Conservation (phyloP, 2,329 filamentous ascomycete species). For the Cladosporium sp. region DNA sequence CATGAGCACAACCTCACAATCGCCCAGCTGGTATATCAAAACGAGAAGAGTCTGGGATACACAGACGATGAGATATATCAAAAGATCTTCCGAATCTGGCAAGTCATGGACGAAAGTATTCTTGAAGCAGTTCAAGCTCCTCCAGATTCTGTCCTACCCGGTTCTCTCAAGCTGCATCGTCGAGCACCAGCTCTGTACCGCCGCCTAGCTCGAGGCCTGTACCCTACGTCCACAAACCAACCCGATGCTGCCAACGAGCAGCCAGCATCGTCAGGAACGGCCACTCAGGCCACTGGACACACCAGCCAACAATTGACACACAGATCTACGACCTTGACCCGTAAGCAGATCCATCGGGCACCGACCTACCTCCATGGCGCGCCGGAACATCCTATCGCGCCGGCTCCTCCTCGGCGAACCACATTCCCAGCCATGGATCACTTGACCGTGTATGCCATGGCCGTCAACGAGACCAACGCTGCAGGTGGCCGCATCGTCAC, state of each 20-base stretch:
- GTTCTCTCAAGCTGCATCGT: conserved; percentile 46
- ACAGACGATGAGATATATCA: conserved; percentile 47
- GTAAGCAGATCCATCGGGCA: neutral
- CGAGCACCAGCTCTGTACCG: conserved; percentile 46
- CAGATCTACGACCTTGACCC: conserved; percentile 32
- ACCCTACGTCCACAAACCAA: conserved; percentile 25
- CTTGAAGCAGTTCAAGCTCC: conserved; percentile 48
- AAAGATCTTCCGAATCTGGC: conserved; percentile 49
- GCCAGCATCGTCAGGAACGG: neutral
- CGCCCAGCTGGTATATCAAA: conserved; percentile 50
- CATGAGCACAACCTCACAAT: conserved; percentile 51
- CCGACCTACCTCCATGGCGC: conserved; percentile 39
- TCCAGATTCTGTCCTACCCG: conserved; percentile 40
- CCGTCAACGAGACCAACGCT: conserved; percentile 52
- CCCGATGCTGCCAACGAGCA: neutral
- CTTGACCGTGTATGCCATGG: conserved; percentile 49
- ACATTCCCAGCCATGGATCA: conserved; percentile 51
- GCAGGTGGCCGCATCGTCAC: conserved; percentile 50
- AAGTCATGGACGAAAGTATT: conserved; percentile 51
- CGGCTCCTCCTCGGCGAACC: conserved; percentile 44
- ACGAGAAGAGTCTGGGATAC: conserved; percentile 50
- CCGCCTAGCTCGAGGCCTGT: conserved; percentile 45
- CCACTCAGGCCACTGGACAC: neutral
- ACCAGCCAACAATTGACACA: conserved; percentile 22
- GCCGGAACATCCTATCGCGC: conserved; percentile 44